Evolutionary conservation across 1,284 basidiomycete species (phyloP), one percentile per base, ranked within the genome.

Genomic region (Moesziomyces sp.): DNA sequence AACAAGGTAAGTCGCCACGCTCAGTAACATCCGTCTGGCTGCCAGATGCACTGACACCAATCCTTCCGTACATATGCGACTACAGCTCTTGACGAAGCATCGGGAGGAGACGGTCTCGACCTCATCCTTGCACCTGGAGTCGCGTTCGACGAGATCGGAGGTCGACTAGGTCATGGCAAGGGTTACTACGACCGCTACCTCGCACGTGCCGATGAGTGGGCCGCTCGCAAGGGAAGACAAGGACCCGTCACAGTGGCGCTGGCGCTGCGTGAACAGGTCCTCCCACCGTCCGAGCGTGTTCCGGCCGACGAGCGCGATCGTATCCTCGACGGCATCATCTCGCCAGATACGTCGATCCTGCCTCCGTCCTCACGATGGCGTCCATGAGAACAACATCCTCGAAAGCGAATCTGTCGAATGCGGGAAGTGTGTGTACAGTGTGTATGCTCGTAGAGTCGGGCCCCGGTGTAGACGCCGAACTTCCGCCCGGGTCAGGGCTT

Each of bases 161-260:
- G 82, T n/a, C 65, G 85, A 10, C 60, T 86, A 0, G 85, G 85
- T 3, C 85, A 86, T 57, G 85, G 85, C 19, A 77, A 84, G 46
- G 85, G 85, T 0, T 86, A 86, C 78, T 86, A 86, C 63, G 85
- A 86, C 63, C 81, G 84, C 33, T 85, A 85, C 60, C 51, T 84
- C 38, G 52, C 61, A n/a, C 54, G 70, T 11, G 60, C 62, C 16
- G 65, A 76, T 46, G 60, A 67, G 46, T 81, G 62, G 68, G 74
- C 65, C 11, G 28, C 54, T 35, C 35, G 26, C n/a, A 52, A 57
- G 30, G 56, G 71, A 8, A 30, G 33, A 23, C 43, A 54, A 26
- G 58, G 69, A 2, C 65, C 69, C 7, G 70, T 82, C 8, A 52
- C 76, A 70, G 83, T 84, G 16, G 84, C 83, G 7, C 60, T 85